Evolutionary conservation across 495 filamentous ascomycete genomes (phyloP).

Genomic region (Neurospora cerealis): DNA sequence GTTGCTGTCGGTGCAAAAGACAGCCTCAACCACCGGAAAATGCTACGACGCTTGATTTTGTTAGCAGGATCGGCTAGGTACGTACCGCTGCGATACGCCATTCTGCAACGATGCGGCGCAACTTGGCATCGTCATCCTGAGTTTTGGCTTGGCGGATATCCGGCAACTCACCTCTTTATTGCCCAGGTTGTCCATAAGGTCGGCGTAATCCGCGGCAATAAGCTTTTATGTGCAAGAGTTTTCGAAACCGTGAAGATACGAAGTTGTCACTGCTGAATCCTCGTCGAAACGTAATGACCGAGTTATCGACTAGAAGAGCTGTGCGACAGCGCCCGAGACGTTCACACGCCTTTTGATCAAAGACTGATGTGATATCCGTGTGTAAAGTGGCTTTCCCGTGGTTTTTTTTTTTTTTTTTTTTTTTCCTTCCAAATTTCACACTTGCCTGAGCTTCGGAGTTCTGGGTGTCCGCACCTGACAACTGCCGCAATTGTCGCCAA

Average conservation of each 20-base stretch:
- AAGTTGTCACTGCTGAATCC: background rate
- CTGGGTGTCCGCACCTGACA: background rate
- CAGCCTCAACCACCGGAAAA: background rate
- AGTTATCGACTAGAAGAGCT: background rate
- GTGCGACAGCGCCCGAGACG: background rate
- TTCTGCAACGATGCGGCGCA: background rate
- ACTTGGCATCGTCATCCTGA: background rate
- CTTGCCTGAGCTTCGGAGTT: background rate
- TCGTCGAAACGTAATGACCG: background rate
- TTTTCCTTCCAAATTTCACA: background rate
- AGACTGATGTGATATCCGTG: background rate
- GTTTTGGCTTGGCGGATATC: background rate
- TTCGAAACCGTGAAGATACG: background rate
- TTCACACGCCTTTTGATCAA: background rate
- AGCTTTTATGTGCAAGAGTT: background rate
- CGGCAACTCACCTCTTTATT: background rate
- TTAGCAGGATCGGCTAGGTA: background rate
- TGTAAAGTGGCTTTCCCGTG: background rate
- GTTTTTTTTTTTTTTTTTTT: background rate
- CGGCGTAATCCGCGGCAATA: background rate
- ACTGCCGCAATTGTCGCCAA: background rate
- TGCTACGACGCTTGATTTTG: background rate
- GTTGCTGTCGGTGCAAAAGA: background rate
- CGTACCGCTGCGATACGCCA: background rate
- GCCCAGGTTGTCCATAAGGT: background rate